Evolutionary conservation across 441 rosid genomes (phyloP).

Genomic region (Adansonia madagascariensis): DNA sequence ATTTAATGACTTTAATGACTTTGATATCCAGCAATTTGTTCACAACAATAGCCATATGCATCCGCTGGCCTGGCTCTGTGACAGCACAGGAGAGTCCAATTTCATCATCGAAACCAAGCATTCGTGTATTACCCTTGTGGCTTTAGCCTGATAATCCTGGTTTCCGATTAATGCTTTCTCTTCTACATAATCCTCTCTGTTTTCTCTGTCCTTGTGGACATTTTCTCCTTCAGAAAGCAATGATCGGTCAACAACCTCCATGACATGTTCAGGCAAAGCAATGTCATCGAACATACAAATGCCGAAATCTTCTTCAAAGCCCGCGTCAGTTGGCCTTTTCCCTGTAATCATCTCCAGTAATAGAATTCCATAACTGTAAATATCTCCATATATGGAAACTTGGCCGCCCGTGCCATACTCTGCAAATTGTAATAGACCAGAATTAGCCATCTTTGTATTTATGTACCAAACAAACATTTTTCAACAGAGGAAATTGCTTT

Average conservation of each 20-base stretch:
- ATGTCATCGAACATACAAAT: neutral
- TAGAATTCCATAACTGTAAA: conserved; percentile 7
- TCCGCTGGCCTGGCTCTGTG: conserved; percentile 30
- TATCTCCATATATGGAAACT: conserved; percentile 5
- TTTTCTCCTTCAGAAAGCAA: neutral
- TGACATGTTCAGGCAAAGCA: neutral
- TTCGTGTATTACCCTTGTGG: conserved; percentile 26
- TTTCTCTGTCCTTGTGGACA: neutral
- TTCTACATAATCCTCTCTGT: neutral
- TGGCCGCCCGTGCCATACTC: neutral
- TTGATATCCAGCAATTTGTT: conserved; percentile 34
- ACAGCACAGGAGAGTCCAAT: conserved; percentile 44
- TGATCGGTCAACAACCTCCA: conserved; percentile 1
- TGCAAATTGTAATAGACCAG: neutral
- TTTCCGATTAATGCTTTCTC: neutral
- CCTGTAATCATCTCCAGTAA: conserved; percentile 3
- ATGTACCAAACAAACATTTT: neutral
- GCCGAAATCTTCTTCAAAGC: neutral
- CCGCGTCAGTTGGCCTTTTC: neutral
- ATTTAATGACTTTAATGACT: neutral
- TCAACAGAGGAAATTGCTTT: neutral
- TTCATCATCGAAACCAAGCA: conserved; percentile 33
- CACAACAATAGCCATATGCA: conserved; percentile 28
- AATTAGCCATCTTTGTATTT: neutral
- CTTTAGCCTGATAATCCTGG: neutral